phyloP scores from a whole-genome alignment of 192 early-diverging fungal species.

The Kappamyces sp. region DNA sequence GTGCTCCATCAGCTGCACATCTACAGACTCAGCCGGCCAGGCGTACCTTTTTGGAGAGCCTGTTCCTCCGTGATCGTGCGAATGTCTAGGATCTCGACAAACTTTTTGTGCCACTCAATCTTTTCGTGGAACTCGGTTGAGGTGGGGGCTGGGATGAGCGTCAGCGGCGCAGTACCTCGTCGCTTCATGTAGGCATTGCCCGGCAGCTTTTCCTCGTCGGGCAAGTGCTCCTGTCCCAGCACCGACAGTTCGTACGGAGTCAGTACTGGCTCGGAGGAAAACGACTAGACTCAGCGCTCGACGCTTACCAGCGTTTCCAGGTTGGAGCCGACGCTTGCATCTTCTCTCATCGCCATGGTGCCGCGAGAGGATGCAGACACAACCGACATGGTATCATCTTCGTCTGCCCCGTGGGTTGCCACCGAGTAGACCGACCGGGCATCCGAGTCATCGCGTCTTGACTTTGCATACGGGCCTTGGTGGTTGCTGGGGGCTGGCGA shows the following conservation, averaged over 20 bases:
- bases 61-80: constrained; percentile 26
- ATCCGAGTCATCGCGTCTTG: constrained; percentile 3
- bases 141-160: background rate
- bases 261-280: constrained; percentile 47
- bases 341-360: constrained; percentile 30
- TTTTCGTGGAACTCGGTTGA: background rate
- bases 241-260: constrained; percentile 39
- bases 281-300: constrained; percentile 24
- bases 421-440: constrained; percentile 13
- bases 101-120: constrained; percentile 35
- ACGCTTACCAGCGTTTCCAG: constrained; percentile 42
- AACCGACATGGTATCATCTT: constrained; percentile 28
- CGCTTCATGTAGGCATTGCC: background rate
- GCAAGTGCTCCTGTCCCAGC: constrained; percentile 30
- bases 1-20: constrained; percentile 40
- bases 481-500: background rate
- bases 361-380: background rate
- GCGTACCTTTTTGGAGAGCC: constrained; percentile 36
- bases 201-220: constrained; percentile 1
- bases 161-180: background rate
- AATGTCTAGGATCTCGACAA: constrained; percentile 27
- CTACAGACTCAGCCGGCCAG: constrained; percentile 7
- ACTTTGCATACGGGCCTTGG: constrained; percentile 1
- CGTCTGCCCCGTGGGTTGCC: constrained; percentile 1
- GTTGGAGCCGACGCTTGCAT: constrained; percentile 13